phyloP scores from a whole-genome alignment of 2,329 filamentous ascomycete genomes.

The Ophiosphaerella narmari region DNA sequence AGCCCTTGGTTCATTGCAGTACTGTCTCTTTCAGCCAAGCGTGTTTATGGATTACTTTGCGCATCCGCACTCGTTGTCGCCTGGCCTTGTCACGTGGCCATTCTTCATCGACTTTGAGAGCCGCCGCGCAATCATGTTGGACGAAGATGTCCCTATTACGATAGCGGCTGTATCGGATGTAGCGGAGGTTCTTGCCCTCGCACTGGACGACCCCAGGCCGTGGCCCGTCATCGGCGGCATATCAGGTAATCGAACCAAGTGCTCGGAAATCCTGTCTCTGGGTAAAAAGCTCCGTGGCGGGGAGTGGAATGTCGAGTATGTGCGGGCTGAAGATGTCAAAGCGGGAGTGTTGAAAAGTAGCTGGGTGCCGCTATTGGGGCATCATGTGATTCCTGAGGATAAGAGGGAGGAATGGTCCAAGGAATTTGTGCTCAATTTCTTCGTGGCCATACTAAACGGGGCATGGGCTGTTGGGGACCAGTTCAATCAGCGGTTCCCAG shows the following conservation, averaged over 20 bases:
- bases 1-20: slow-evolving; percentile 59
- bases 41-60: slow-evolving; percentile 62
- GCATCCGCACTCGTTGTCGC: slow-evolving; percentile 54
- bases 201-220: slow-evolving; percentile 24
- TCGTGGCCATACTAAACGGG: slow-evolving; percentile 50
- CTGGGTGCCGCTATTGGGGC: slow-evolving; percentile 47
- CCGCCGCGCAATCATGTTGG: slow-evolving; percentile 35
- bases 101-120: slow-evolving; percentile 39
- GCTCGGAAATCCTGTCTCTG: slow-evolving; percentile 34
- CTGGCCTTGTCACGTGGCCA: slow-evolving; percentile 48
- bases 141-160: slow-evolving; percentile 28
- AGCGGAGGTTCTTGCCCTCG: slow-evolving; percentile 27
- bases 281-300: slow-evolving; percentile 38
- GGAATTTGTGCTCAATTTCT: slow-evolving; percentile 48
- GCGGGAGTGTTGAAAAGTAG: slow-evolving; percentile 47
- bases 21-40: slow-evolving; percentile 61
- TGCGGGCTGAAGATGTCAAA: slow-evolving; percentile 55
- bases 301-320: slow-evolving; percentile 49
- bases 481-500: slow-evolving; percentile 53
- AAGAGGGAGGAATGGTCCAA: slow-evolving; percentile 41
- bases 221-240: slow-evolving; percentile 40
- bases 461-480: slow-evolving; percentile 52
- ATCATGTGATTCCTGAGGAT: slow-evolving; percentile 45
- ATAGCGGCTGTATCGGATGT: slow-evolving; percentile 35
- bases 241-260: slow-evolving; percentile 24